These are phyloP conservation scores for Crithidia mellificae DNA, from an alignment of 208 protist species.

Conservation along the genomic window DNA sequence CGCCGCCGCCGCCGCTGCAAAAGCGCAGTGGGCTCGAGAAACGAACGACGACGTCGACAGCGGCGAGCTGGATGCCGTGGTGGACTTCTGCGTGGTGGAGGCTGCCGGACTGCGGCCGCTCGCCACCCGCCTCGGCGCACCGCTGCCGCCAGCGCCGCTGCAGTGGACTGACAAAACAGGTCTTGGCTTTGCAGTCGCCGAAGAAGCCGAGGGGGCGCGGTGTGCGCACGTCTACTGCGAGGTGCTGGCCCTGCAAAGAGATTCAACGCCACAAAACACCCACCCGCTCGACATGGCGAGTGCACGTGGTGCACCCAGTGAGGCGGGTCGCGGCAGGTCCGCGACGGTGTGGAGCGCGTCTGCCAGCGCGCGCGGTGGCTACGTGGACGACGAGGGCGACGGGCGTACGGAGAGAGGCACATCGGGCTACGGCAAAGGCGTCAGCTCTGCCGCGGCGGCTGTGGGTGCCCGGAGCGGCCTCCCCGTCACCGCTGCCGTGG, in stretches of 20 bases:
- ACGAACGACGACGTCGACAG: background rate
- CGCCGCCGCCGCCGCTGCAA: too few species aligned
- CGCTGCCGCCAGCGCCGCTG: constrained; percentile 13
- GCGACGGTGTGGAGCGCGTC: constrained; percentile 1
- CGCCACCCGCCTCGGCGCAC: background rate
- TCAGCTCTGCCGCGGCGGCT: background rate
- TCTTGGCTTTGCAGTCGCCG: too few species aligned
- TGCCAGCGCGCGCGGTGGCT: background rate
- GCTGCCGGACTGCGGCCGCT: constrained; percentile 29
- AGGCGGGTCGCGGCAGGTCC: too few species aligned
- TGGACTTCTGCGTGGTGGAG: constrained; percentile 37
- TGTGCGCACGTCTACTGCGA: constrained; percentile 30
- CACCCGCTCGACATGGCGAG: too few species aligned
- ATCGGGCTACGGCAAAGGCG: background rate
- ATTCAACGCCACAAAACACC: too few species aligned
- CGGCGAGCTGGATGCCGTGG: background rate
- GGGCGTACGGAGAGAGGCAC: background rate
- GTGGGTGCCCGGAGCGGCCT: background rate
- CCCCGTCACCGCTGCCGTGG: constrained; percentile 29
- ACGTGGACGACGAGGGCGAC: background rate
- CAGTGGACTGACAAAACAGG: constrained; percentile 11
- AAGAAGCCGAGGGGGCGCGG: too few species aligned
- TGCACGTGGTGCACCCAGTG: too few species aligned
- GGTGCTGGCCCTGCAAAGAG: constrained; percentile 14
- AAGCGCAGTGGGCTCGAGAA: too few species aligned